Evolutionary conservation across 495 filamentous ascomycete genomes (phyloP).

Genomic region (Antarctomyces pellizariae): DNA sequence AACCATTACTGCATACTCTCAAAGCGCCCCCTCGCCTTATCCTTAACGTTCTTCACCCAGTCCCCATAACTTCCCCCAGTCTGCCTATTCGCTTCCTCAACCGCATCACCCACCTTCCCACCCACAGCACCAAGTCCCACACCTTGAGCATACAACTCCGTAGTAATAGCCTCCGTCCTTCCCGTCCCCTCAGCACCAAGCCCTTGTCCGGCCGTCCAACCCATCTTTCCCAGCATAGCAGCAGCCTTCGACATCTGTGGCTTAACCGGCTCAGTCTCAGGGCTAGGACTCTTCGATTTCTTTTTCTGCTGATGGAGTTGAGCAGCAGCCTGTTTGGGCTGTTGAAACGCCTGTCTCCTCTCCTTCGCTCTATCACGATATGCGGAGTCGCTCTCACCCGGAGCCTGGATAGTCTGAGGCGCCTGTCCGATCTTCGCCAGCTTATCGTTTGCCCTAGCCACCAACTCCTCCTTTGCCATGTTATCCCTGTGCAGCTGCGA

Average conservation of each 20-base stretch:
- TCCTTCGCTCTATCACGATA: slow-evolving; percentile 77
- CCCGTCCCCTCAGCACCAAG: slow-evolving; percentile 63
- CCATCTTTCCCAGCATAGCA: slow-evolving; percentile 72
- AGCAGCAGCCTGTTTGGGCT: slow-evolving; percentile 28
- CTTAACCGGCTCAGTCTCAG: slow-evolving; percentile 5
- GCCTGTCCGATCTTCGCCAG: slow-evolving; percentile 30
- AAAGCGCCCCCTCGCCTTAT: slow-evolving; percentile 59
- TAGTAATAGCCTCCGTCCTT: slow-evolving; percentile 50
- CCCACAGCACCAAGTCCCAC: slow-evolving; percentile 74
- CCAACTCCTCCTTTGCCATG: slow-evolving; percentile 32
- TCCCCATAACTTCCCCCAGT: slow-evolving; percentile 45
- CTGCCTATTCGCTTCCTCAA: slow-evolving; percentile 50
- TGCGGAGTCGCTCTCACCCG: slow-evolving; percentile 17
- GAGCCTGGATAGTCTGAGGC: slow-evolving; percentile 11
- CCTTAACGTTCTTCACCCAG: slow-evolving; percentile 56
- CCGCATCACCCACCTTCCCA: slow-evolving; percentile 62
- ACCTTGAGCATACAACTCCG: slow-evolving; percentile 57
- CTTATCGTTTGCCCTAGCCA: slow-evolving; percentile 33
- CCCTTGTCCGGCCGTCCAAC: slow-evolving; percentile 60
- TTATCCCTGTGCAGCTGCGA: slow-evolving; percentile 54
- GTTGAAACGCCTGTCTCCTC: slow-evolving; percentile 52
- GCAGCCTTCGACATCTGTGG: slow-evolving; percentile 55
- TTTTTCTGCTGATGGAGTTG: slow-evolving; percentile 21
- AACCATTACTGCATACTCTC: slow-evolving; percentile 20
- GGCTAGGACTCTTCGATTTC: slow-evolving; percentile 3